Percentiles rank a stretch among this genome's conserved stretches.
phyloP scores from a whole-genome alignment of 192 early-diverging fungal genomes.

The Dissophora globulifera region DNA sequence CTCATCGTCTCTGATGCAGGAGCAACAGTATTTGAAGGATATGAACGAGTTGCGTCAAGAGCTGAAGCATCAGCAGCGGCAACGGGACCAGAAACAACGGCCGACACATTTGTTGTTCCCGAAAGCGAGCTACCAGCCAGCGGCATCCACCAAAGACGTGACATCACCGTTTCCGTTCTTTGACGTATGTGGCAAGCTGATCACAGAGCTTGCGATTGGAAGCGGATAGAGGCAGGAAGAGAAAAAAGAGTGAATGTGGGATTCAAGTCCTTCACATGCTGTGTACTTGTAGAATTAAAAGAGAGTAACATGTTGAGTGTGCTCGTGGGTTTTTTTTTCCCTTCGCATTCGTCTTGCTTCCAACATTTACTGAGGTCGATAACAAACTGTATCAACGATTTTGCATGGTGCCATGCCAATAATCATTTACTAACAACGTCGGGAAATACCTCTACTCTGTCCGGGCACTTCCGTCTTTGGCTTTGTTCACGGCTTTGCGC shows the following conservation, averaged over 20 bases:
- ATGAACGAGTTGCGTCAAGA: constrained; percentile 48
- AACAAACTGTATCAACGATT: no score
- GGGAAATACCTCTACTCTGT: no score
- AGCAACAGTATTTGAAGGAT: constrained; percentile 39
- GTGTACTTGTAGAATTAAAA: constrained; percentile 4
- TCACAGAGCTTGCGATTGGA: constrained; percentile 92
- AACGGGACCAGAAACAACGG: constrained; percentile 44
- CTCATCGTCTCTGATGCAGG: constrained; percentile 35
- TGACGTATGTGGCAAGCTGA: constrained; percentile 93
- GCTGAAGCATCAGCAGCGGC: constrained; percentile 37
- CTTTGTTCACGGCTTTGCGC: no score
- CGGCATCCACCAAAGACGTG: constrained; percentile 55
- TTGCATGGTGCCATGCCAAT: no score
- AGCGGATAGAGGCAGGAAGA: constrained; percentile 39
- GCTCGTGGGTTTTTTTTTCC: no score
- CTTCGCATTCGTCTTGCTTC: no score
- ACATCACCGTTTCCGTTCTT: constrained; percentile 89
- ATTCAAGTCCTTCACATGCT: not conserved
- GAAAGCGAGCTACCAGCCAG: constrained; percentile 34
- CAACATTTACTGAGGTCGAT: no score
- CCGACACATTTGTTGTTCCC: constrained; percentile 53
- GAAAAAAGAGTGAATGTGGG: not conserved
- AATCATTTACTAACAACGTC: no score
- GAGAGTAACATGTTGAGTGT: no score
- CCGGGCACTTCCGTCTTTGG: no score